Percentiles rank a stretch among this genome's conserved stretches.
phyloP scores from a whole-genome alignment of 768 basidiomycete species.

The Tulasnella sp. region DNA sequence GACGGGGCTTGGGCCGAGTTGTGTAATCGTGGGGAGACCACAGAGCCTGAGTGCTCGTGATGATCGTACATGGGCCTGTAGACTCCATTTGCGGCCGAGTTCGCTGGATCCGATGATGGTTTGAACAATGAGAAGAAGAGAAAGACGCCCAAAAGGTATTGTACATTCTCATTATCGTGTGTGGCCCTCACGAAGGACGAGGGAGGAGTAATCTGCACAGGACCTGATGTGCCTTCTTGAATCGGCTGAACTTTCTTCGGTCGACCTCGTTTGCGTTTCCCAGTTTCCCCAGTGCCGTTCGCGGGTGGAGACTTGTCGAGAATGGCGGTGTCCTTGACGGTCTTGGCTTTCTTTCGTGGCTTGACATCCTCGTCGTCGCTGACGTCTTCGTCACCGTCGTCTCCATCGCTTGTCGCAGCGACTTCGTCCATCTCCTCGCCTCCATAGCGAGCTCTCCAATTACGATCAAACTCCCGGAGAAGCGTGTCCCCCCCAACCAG shows the following conservation, averaged over 20 bases:
- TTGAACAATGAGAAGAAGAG: conserved; percentile 82
- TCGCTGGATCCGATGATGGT: conserved; percentile 39
- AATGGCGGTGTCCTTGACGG: conserved; percentile 14
- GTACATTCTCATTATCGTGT: conserved; percentile 24
- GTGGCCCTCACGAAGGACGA: not conserved
- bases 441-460: conserved; percentile 64
- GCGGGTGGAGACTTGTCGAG: conserved; percentile 21
- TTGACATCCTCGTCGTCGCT: conserved; percentile 36
- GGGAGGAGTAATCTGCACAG: conserved; percentile 13
- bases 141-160: conserved; percentile 73
- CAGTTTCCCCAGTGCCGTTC: conserved; percentile 33
- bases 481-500: conserved; percentile 66
- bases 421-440: conserved; percentile 61
- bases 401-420: conserved; percentile 21
- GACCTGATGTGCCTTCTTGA: conserved; percentile 21
- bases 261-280: conserved; percentile 72
- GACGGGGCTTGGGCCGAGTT: not conserved
- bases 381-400: conserved; percentile 28
- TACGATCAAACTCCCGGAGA: conserved; percentile 61
- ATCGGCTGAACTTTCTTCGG: conserved; percentile 59
- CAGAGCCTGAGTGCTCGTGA: not conserved
- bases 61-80: not conserved
- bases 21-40: not conserved
- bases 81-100: conserved; percentile 24
- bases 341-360: conserved; percentile 54